phyloP scores from a whole-genome alignment of 768 basidiomycete species.

The Dioszegia crocea region DNA sequence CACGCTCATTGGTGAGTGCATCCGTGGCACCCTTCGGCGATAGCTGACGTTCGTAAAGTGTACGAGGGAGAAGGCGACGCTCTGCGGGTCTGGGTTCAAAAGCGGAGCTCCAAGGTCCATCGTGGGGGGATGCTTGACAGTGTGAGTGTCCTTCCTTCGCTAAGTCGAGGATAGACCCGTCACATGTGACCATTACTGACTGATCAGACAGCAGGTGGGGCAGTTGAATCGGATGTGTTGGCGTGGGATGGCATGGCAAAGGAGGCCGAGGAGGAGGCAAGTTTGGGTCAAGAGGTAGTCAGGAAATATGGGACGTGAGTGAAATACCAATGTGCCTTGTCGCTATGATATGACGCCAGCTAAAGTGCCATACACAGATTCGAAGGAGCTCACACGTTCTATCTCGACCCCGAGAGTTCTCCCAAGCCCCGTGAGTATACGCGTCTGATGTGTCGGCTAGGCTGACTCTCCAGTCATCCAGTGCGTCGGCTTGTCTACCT shows the following conservation, averaged over 20 bases:
- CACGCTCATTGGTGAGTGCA: not conserved
- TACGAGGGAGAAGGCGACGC: constrained; percentile 37
- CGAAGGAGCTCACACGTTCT: not conserved
- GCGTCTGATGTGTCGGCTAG: not conserved
- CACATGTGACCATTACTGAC: not conserved
- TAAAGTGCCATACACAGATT: not conserved
- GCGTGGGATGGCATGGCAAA: constrained; percentile 6
- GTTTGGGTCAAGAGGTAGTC: not conserved
- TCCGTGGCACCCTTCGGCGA: too few species aligned
- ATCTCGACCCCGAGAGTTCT: not conserved
- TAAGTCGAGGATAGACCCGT: too few species aligned
- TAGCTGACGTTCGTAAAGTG: too few species aligned
- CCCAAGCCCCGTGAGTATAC: constrained; percentile 1
- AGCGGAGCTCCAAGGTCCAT: constrained; percentile 73
- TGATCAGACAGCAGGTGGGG: constrained; percentile 1
- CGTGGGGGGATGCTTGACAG: not conserved
- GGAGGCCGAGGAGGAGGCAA: constrained; percentile 1
- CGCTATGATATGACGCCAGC: too few species aligned
- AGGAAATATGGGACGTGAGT: not conserved
- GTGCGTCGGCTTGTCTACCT: not conserved
- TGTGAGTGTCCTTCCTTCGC: not conserved
- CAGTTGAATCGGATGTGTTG: not conserved
- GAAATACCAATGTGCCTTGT: too few species aligned
- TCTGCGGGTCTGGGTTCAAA: constrained; percentile 76
- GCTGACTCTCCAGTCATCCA: constrained; percentile 1